Conservation (phyloP, 495 filamentous ascomycete species). For the Evansstolkia leycettana region DNA sequence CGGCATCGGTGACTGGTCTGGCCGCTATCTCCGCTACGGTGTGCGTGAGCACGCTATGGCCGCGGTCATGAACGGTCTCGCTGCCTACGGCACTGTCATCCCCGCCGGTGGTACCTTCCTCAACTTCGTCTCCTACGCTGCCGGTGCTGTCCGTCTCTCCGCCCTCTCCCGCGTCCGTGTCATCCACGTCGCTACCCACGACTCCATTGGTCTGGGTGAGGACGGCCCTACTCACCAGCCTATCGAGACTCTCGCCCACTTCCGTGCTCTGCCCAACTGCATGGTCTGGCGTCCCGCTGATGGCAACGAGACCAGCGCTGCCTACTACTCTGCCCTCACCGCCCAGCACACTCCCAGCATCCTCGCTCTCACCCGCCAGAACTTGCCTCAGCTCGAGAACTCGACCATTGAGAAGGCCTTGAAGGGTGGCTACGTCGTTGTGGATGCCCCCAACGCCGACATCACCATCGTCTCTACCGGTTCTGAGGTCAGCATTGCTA, state of each 20-base stretch:
- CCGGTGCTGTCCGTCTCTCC: conserved; percentile 88
- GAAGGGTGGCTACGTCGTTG: conserved; percentile 88
- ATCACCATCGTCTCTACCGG: conserved; percentile 91
- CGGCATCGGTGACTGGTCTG: conserved; percentile 73
- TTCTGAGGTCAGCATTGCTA: conserved; percentile 87
- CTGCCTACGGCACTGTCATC: conserved; percentile 89
- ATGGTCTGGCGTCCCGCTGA: conserved; percentile 99
- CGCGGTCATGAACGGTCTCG: conserved; percentile 94
- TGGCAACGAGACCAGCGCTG: conserved; percentile 95
- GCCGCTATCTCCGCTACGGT: conserved; percentile 94
- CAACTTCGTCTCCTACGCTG: conserved; percentile 99
- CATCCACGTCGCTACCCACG: conserved; percentile 97
- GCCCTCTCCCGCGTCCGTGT: conserved; percentile 81
- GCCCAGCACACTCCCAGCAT: conserved; percentile 86
- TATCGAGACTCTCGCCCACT: conserved; percentile 98
- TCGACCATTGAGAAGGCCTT: conserved; percentile 74
- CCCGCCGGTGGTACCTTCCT: conserved; percentile 95
- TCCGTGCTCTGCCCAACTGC: conserved; percentile 97
- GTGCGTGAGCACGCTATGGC: conserved; percentile 97
- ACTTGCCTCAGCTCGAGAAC: conserved; percentile 93
- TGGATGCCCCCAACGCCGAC: conserved; percentile 72
- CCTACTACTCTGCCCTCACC: conserved; percentile 92
- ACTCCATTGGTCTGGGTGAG: conserved; percentile 98
- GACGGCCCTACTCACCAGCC: conserved; percentile 98
- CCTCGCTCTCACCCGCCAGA: conserved; percentile 91